Evolutionary conservation across 441 rosid genomes (phyloP).

Genomic region (Populus tomentosa): DNA sequence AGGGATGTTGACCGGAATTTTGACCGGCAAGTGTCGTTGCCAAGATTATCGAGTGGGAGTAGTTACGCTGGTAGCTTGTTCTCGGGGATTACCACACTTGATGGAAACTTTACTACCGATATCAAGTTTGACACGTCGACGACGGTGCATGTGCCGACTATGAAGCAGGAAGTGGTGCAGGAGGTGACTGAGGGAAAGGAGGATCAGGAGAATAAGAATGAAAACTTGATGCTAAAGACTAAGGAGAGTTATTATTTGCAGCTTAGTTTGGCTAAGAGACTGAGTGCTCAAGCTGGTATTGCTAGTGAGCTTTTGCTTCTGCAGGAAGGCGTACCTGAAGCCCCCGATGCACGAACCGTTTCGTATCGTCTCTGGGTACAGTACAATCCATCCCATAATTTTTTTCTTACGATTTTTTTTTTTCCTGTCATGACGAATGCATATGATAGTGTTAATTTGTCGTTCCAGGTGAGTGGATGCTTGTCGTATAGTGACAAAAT

Average conservation of each 20-base stretch:
- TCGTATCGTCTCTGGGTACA: conserved; percentile 89
- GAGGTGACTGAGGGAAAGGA: background rate
- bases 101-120: conserved; percentile 56
- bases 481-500: conserved; percentile 83
- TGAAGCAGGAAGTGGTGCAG: conserved; percentile 11
- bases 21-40: conserved; percentile 67
- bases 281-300: conserved; percentile 62
- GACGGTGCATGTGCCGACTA: conserved; percentile 18
- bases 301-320: conserved; percentile 36
- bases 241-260: conserved; percentile 70
- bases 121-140: conserved; percentile 43
- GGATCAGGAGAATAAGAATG: conserved; percentile 8
- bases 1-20: conserved; percentile 51
- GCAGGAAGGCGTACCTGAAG: conserved; percentile 29
- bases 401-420: background rate
- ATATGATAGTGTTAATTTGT: background rate
- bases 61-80: conserved; percentile 81
- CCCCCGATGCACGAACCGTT: conserved; percentile 48
- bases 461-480: conserved; percentile 79
- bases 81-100: conserved; percentile 59
- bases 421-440: background rate
- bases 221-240: conserved; percentile 36
- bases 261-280: conserved; percentile 68
- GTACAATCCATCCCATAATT: background rate
- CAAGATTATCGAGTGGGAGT: conserved; percentile 81